A percentile compares a stretch with the other conserved stretches of the same genome.
Conservation (phyloP, 257 asterid species). For the Nicotiana benthamiana region DNA sequence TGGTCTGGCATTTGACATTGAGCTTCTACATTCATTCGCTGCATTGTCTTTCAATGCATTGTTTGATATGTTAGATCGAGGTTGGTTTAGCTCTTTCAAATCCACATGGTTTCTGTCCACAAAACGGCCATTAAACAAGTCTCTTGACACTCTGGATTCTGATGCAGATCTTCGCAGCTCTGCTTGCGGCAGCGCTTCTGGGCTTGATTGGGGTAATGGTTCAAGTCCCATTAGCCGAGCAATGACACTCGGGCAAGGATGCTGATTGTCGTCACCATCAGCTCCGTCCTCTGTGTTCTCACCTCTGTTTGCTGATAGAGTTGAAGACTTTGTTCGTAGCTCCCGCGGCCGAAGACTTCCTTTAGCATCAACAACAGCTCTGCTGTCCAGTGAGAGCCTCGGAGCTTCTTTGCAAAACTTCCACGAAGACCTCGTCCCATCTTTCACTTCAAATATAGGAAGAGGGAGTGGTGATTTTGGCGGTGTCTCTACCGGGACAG, state of each 20-base stretch:
- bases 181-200: constrained; percentile 37
- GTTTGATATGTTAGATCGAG: constrained; percentile 15
- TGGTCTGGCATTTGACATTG: constrained; percentile 4
- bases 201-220: constrained; percentile 43
- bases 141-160: constrained; percentile 75
- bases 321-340: constrained; percentile 46
- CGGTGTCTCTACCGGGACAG: constrained; percentile 14
- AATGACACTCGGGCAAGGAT: constrained; percentile 68
- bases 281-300: constrained; percentile 29
- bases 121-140: constrained; percentile 54
- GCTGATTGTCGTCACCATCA: constrained; percentile 37
- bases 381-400: constrained; percentile 84
- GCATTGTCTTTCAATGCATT: constrained; percentile 15
- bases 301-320: constrained; percentile 19
- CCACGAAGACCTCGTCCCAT: constrained; percentile 66
- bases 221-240: constrained; percentile 93
- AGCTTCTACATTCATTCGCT: not conserved
- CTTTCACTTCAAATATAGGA: constrained; percentile 44
- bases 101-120: constrained; percentile 29
- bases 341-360: constrained; percentile 81
- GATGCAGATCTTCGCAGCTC: constrained; percentile 91
- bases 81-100: constrained; percentile 21
- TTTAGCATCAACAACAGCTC: constrained; percentile 84
- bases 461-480: constrained; percentile 52
- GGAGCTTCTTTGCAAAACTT: constrained; percentile 74